A percentile compares a stretch with the other conserved stretches of the same genome.
Evolutionary conservation across 352 stramenopile species (phyloP).

Genomic region (Phytophthora pisi): DNA sequence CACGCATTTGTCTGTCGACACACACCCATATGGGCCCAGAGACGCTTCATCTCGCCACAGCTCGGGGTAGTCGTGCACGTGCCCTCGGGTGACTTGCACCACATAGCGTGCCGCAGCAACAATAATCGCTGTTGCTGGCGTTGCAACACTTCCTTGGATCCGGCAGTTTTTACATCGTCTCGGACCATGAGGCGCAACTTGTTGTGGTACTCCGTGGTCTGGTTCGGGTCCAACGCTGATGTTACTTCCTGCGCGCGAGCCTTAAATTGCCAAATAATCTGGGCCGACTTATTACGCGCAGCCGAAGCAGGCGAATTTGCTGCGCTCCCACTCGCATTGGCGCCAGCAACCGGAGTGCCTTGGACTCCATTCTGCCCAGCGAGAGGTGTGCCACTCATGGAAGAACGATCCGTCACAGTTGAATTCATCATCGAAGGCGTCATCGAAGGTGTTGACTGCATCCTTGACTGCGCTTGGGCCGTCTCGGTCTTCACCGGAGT

Average conservation of each 20-base stretch:
- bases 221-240: slow-evolving; percentile 78
- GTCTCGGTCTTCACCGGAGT: slow-evolving; percentile 39
- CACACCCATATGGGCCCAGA: slow-evolving; percentile 98
- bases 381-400: slow-evolving; percentile 40
- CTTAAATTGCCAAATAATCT: slow-evolving; percentile 87
- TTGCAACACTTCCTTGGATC: slow-evolving; percentile 95
- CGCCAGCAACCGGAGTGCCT: slow-evolving; percentile 11
- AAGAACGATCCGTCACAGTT: slow-evolving; percentile 50
- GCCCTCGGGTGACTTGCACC: slow-evolving; percentile 95
- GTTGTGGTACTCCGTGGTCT: slow-evolving; percentile 85
- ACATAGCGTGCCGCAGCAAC: slow-evolving; percentile 97
- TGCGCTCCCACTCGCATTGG: slow-evolving; percentile 20
- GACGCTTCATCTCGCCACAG: slow-evolving; percentile 97
- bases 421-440: slow-evolving; percentile 37
- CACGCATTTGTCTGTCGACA: slow-evolving; percentile 98
- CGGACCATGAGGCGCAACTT: slow-evolving; percentile 84
- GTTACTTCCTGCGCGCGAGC: slow-evolving; percentile 78
- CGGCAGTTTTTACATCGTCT: slow-evolving; percentile 70
- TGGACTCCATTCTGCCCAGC: slow-evolving; percentile 29
- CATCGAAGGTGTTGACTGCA: slow-evolving; percentile 36
- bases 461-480: slow-evolving; percentile 35
- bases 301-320: slow-evolving; percentile 34
- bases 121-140: slow-evolving; percentile 98
- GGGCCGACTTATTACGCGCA: slow-evolving; percentile 67
- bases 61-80: slow-evolving; percentile 95